These are phyloP conservation scores for Escallonia rubra DNA, from an alignment of 129 eudicot genomes.

Conservation along the genomic window DNA sequence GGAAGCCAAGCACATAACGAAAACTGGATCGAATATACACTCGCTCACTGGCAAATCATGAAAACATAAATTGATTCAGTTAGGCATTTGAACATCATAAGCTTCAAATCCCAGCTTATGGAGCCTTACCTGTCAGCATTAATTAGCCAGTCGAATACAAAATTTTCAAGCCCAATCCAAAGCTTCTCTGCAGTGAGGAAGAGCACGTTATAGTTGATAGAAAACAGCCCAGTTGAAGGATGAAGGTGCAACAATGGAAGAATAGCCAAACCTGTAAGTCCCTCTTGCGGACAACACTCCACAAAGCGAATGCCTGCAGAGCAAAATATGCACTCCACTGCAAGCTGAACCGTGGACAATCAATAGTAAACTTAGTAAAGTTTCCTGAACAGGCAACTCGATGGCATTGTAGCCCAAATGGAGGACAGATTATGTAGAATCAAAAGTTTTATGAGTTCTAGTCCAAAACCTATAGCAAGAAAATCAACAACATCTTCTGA, in stretches of 20 bases:
- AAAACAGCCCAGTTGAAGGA: constrained; percentile 7
- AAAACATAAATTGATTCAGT: not conserved
- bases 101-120: constrained; percentile 13
- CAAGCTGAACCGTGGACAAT: constrained; percentile 56
- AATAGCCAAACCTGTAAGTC: constrained; percentile 78
- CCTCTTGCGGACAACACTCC: constrained; percentile 99
- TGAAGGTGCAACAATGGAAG: constrained; percentile 9
- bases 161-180: constrained; percentile 97
- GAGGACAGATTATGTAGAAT: constrained; percentile 5
- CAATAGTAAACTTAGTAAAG: constrained; percentile 9
- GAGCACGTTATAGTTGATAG: constrained; percentile 9
- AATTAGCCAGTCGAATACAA: constrained; percentile 97
- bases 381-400: constrained; percentile 13
- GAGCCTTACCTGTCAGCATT: constrained; percentile 89
- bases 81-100: not conserved
- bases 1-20: too few relatives aligned
- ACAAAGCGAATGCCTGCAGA: constrained; percentile 98
- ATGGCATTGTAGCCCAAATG: constrained; percentile 5
- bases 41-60: too few relatives aligned
- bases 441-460: constrained; percentile 1
- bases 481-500: too few relatives aligned
- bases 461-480: not conserved
- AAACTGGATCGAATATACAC: too few relatives aligned
- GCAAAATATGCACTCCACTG: constrained; percentile 98
- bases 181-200: constrained; percentile 64